These are phyloP conservation scores for Aspergillus neotritici DNA, from an alignment of 2,329 filamentous ascomycete genomes.

Conservation along the genomic window DNA sequence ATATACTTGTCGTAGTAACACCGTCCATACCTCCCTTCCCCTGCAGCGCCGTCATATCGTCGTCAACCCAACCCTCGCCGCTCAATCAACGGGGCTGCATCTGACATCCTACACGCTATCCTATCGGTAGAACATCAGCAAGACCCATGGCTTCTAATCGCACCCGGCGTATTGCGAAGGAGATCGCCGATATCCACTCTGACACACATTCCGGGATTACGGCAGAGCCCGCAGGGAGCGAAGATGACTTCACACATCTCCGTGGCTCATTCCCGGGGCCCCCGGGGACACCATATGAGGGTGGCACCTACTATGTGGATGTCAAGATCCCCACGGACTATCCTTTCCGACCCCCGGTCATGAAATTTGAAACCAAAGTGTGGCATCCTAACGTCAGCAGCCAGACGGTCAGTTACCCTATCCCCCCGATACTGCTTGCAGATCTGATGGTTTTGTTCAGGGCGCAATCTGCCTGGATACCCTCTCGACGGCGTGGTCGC, in stretches of 20 bases:
- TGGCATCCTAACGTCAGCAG: constrained; percentile 98
- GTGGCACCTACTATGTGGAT: constrained; percentile 74
- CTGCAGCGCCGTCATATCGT: too few relatives aligned
- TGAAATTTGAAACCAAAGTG: constrained; percentile 87
- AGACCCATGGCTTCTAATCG: constrained; percentile 52
- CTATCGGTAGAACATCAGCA: neutral
- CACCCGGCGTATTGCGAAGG: constrained; percentile 49
- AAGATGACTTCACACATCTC: constrained; percentile 71
- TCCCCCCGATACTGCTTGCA: neutral
- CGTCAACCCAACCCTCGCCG: too few relatives aligned
- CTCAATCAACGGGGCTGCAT: too few relatives aligned
- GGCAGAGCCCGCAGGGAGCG: constrained; percentile 57
- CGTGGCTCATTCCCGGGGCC: constrained; percentile 79
- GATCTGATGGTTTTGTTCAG: constrained; percentile 43
- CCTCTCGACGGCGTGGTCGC: constrained; percentile 83
- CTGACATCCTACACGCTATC: neutral
- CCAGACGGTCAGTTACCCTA: constrained; percentile 63
- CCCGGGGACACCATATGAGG: constrained; percentile 88
- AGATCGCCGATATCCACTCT: constrained; percentile 44
- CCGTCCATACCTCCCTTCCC: too few relatives aligned
- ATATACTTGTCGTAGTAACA: too few relatives aligned
- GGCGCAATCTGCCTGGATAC: constrained; percentile 97
- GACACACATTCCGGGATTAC: constrained; percentile 74
- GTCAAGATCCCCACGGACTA: constrained; percentile 85
- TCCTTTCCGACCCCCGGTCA: constrained; percentile 84